Evolutionary conservation across 495 filamentous ascomycete genomes (phyloP), one percentile per base, ranked within the genome.

Genomic region (Trichodelitschia bisporula): DNA sequence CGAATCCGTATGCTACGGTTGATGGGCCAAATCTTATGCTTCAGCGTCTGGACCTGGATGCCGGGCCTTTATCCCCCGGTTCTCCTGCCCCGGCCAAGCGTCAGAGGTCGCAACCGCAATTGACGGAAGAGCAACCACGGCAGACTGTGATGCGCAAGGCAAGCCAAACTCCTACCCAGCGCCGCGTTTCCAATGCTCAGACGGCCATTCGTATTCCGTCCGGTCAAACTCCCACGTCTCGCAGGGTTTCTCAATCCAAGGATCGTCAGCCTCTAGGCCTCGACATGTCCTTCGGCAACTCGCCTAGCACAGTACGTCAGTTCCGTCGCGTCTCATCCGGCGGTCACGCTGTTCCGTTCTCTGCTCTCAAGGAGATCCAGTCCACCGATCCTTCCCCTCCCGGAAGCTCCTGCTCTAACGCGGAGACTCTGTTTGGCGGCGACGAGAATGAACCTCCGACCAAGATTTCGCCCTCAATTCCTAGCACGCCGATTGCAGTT

Each of bases 251-350:
- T 38, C 30, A 43, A 19, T 35, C 49, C 14, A 55, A 75, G 13
- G 55, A 74, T 4, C 80, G 76, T 49, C 68, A 75, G 30, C 78
- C 84, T 1, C 61, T 91, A 11, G 66, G 72, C 19, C 61, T 86
- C 3, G 76, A 91, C 47, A 66, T 82, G 51, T 78, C 68, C 28
- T 93, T 84, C 44, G 86, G 84, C 18, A 93, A 93, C 46, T 69
- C 69, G 13, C 76, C 73, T 1, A 90, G 80, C 0, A 90, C 86
- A 10, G 71, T 84, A 29, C 71, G 80, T 18, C 73, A 83, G 29
- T 93, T 92, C 55, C 74, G 77, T 33, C 69, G 84, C 13, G 80
- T 84, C 1, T 86, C 80, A 1, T 47, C 47, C 13, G 4, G 69
- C 74, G 38, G 64, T 65, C 36, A 68, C 21, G 39, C 21, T 24